phyloP scores from a whole-genome alignment of 768 basidiomycete genomes.

The Pleurotus giganteus region DNA sequence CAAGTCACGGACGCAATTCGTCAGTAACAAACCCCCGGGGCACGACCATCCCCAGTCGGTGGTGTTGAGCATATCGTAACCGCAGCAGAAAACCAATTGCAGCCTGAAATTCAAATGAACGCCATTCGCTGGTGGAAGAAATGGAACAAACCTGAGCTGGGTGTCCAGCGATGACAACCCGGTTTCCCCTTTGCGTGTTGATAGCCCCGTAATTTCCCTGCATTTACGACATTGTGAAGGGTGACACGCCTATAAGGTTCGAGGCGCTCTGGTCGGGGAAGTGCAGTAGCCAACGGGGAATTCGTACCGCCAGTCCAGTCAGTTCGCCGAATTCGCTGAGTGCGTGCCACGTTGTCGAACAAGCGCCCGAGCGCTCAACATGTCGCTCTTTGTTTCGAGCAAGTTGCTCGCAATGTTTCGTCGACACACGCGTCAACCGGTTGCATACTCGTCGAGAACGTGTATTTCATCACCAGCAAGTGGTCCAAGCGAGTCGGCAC shows the following conservation, averaged over 20 bases:
- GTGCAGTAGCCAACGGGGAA: no score
- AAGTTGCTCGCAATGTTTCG: not conserved
- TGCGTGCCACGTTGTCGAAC: not conserved
- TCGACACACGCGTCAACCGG: not conserved
- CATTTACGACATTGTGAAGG: not conserved
- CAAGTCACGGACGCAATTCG: not conserved
- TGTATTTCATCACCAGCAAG: not conserved
- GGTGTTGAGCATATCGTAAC: not conserved
- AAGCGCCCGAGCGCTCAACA: not conserved
- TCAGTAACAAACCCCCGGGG: not conserved
- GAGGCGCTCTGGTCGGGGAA: not conserved
- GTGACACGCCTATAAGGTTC: not conserved
- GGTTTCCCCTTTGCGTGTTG: not conserved
- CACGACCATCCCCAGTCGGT: not conserved
- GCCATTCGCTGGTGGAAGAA: no score
- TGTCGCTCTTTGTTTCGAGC: not conserved
- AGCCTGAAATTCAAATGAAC: no score
- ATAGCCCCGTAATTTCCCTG: not conserved
- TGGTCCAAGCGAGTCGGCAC: not conserved
- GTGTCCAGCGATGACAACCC: not conserved
- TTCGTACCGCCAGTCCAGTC: not conserved
- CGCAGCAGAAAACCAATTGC: not conserved
- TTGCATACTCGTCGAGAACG: not conserved
- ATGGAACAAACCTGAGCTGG: not conserved
- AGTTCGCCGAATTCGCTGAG: not conserved